Base-by-base conservation (phyloP, 768 basidiomycete species). In the Trichaptum fuscoviolaceum region DNA sequence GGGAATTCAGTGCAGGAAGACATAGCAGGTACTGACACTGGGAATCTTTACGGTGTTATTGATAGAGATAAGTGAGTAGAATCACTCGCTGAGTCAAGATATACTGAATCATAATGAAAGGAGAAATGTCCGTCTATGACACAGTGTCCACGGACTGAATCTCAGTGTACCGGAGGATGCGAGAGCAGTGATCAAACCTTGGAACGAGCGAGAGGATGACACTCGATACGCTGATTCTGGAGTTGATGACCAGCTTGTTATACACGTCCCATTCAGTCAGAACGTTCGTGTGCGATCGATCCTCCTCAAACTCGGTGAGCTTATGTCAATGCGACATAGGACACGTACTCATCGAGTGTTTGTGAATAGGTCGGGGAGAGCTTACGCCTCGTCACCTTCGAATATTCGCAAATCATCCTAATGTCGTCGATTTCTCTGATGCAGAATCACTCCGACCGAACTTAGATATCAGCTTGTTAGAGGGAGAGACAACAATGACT, bases 191-290 rank as follows among this genome's bases (percentile, higher is more conserved):
- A 89, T 95, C 68, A 95, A 95, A 75, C 86, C 89, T 2, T 95
- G 93, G 93, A 83, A 88, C 65, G 81, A 90, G 70, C 80, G 92
- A 59, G 90, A 94, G 25, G 86, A 89, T 63, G 87, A 84, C 12
- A 76, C 76, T 2, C 82, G 80, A 69, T 93, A 79, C 67, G 87
- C 86, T 17, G 89, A 94, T 23, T 93, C 92, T 0, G 88, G 86
- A 35, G 92, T 93, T 17, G 93, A 95, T 69, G 92, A 95, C 72
- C 91, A 95, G 84, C 80, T 93, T 65, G 89, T 94, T 71, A 81
- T 95, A 67, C 91, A 93, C 74, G 76, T 95, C 62, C 91, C 93
- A 0, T 95, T 95, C 79, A 83, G 82, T 0, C 84, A 93, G 73
- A 90, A 87, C 71, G 92, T 94, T 26, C 82, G 91, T 60, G 74